phyloP scores from a whole-genome alignment of 371 early-diverging fungal species.

The Mortierella sp. region DNA sequence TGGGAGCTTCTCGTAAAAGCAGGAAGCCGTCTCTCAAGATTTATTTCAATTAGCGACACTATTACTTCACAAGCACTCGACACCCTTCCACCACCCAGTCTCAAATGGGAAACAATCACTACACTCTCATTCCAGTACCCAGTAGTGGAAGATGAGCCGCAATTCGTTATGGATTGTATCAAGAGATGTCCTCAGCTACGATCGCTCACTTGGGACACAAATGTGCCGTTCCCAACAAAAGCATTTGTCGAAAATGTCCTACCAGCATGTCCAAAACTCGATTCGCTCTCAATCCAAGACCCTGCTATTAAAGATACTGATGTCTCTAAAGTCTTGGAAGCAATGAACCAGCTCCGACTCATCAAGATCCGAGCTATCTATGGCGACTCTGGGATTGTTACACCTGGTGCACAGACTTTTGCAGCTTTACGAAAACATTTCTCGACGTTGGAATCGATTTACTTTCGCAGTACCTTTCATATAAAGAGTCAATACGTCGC shows the following conservation, averaged over 20 bases:
- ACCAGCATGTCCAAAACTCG: not conserved
- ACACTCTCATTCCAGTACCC: conserved; percentile 1
- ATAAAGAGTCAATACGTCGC: not conserved
- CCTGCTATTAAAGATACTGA: not conserved
- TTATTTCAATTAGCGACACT: not conserved
- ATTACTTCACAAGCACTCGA: not conserved
- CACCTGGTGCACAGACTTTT: not conserved
- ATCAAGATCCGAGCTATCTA: not conserved
- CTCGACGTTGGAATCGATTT: not conserved
- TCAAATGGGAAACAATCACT: not conserved
- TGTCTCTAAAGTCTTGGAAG: not conserved
- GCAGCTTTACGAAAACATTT: not conserved
- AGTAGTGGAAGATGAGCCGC: not conserved
- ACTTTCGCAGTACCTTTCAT: not conserved
- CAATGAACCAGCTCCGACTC: not conserved
- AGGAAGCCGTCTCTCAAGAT: not conserved
- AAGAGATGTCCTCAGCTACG: not conserved
- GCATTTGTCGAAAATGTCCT: not conserved
- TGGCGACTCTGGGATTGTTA: not conserved
- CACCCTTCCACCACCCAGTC: not conserved
- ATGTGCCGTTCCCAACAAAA: not conserved
- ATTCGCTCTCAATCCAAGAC: not conserved
- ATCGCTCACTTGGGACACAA: not conserved
- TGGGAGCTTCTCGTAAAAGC: not conserved
- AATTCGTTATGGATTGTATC: not conserved